Conservation (phyloP, 495 filamentous ascomycete species). For the Aspergillus baeticus region DNA sequence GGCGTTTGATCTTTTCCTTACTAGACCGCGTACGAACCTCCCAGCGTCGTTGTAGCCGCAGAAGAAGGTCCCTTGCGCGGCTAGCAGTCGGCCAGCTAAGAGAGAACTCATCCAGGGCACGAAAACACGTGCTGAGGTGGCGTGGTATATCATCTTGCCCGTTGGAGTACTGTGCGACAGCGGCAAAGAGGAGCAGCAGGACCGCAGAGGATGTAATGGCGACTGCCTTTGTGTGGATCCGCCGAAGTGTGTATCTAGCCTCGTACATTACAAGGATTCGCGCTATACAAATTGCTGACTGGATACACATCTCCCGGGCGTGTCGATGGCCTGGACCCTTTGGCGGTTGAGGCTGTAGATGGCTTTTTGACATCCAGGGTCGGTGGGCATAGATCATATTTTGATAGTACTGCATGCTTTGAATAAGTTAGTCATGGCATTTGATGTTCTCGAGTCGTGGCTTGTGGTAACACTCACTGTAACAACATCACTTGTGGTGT, state of each 20-base stretch:
- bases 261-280: not conserved
- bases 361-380: not conserved
- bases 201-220: not conserved
- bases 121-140: not conserved
- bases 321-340: not conserved
- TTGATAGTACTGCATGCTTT: constrained; percentile 6
- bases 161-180: not conserved
- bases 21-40: not conserved
- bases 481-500: not conserved
- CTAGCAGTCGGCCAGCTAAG: not conserved
- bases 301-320: not conserved
- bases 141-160: not conserved
- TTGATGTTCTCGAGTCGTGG: too few species aligned
- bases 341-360: not conserved
- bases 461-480: not conserved
- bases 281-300: not conserved
- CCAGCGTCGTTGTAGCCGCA: not conserved
- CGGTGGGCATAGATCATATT: not conserved
- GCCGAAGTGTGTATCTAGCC: not conserved
- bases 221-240: not conserved
- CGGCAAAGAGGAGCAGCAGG: not conserved
- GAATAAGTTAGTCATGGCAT: not conserved
- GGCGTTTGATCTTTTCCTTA: not conserved
- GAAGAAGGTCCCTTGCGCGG: not conserved
- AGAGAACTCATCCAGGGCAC: not conserved